Evolutionary conservation across 768 basidiomycete species (phyloP), one percentile per base, ranked within the genome.

Genomic region (Sporobolomyces phaffii): DNA sequence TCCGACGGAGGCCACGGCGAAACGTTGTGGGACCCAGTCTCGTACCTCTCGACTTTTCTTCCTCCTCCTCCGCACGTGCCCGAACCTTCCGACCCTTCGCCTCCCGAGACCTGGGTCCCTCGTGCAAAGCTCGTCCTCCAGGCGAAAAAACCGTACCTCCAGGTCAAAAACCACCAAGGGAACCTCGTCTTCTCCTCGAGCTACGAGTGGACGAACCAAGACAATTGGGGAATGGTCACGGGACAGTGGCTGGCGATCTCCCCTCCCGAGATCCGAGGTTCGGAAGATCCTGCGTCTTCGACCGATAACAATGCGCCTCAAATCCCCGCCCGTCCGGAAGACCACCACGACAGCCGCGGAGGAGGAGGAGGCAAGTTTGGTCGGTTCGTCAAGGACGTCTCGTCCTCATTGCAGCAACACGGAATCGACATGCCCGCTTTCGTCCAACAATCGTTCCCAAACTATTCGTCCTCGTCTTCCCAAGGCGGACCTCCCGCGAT

Each of bases 221-320:
- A 64, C 20, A 56, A 24, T 10, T 68, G 60, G 60, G n/a, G 13
- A 0, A 34, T 72, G 20, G 38, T 31, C 22, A 29, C n/a, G 2
- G 67, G 67, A 2, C 51, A 69, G 31, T 72, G 71, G 71, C 54
- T 72, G 38, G 60, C 71, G 31, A 47, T 72, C 53, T 64, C 71
- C 14, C 71, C 71, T 15, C 1, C 3, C 3, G 33, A 41, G 20
- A 31, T 63, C 3, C 43, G 71, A 5, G 71, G 71, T 29, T 28
- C 15, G 36, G 57, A 60, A 13, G 58, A 54, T 7, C 18, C 4
- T 7, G 22, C 53, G 8, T 24, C 38, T n/a, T n/a, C 53, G 11
- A 15, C 11, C 10, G 22, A 29, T 5, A 26, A 24, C 13, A 28
- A 13, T 24, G 26, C 2, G 4, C 29, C 59, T 47, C 48, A 60